phyloP scores from a whole-genome alignment of 2,329 filamentous ascomycete species.

The Teratosphaeria gauchensis region DNA sequence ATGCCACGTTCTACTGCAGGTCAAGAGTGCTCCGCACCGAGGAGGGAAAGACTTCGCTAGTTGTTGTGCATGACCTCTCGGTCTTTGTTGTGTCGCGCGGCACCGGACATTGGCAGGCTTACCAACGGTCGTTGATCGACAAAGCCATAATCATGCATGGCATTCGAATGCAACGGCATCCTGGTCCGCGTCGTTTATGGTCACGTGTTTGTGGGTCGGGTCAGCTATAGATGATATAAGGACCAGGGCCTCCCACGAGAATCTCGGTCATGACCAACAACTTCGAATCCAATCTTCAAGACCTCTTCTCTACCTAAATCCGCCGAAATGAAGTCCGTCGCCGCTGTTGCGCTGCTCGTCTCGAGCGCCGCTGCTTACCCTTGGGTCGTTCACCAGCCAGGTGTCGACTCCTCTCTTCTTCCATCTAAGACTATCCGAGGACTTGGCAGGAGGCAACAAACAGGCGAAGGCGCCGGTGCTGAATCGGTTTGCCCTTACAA shows the following conservation, averaged over 20 bases:
- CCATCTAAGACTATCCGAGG: conserved; percentile 4
- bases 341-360: conserved; percentile 15
- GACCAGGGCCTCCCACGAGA: background rate
- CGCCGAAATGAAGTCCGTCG: conserved; percentile 17
- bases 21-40: background rate
- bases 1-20: background rate
- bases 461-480: conserved; percentile 18
- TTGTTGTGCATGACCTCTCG: background rate
- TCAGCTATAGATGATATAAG: background rate
- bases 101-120: background rate
- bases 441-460: conserved; percentile 22
- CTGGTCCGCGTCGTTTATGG: background rate
- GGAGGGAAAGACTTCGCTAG: background rate
- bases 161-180: background rate
- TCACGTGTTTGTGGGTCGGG: background rate
- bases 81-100: background rate
- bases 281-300: background rate
- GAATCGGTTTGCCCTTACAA: conserved; percentile 31
- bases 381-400: conserved; percentile 28
- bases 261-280: background rate
- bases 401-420: conserved; percentile 27
- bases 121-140: background rate
- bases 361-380: conserved; percentile 28
- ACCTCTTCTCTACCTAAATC: background rate
- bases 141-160: background rate